A percentile compares a stretch with the other conserved stretches of the same genome.
Conservation (phyloP, 2,329 filamentous ascomycete species). For the Colletotrichum sojae region DNA sequence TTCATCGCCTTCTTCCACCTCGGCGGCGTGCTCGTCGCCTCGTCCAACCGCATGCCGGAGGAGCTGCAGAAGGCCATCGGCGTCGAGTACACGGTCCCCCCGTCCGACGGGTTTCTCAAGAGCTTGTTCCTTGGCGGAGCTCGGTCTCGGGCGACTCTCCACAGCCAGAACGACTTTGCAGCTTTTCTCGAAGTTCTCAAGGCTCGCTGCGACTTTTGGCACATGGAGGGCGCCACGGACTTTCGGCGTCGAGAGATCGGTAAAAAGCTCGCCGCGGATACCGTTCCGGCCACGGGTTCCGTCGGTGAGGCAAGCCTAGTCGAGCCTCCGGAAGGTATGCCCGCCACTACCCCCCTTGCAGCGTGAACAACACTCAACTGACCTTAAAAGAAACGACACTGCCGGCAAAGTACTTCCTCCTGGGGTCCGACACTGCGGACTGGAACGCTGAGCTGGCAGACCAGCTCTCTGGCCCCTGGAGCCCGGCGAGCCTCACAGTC, state of each 20-base stretch:
- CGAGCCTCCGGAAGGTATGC: constrained; percentile 19
- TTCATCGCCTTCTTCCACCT: constrained; percentile 87
- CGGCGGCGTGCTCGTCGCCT: constrained; percentile 84
- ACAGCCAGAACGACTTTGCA: constrained; percentile 78
- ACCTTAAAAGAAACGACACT: constrained; percentile 12
- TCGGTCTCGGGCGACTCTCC: constrained; percentile 62
- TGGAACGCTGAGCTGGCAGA: constrained; percentile 15
- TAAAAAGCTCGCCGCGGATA: constrained; percentile 42
- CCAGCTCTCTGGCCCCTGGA: constrained; percentile 53
- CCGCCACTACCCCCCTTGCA: background rate
- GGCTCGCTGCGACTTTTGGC: constrained; percentile 85
- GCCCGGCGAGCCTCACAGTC: constrained; percentile 60
- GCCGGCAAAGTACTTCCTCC: constrained; percentile 35
- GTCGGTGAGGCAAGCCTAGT: background rate
- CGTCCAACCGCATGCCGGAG: constrained; percentile 87
- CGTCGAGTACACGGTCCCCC: constrained; percentile 73
- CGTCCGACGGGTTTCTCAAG: constrained; percentile 65
- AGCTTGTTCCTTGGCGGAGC: constrained; percentile 54
- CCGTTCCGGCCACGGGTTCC: background rate
- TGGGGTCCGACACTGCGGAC: constrained; percentile 25
- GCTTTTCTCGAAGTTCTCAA: constrained; percentile 82
- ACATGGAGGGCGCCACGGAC: constrained; percentile 83
- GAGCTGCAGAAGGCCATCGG: constrained; percentile 83
- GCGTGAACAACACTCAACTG: background rate
- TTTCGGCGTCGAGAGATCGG: constrained; percentile 73